Conservation (phyloP, 2,329 filamentous ascomycete genomes). For the Hymenoscyphus occultus region DNA sequence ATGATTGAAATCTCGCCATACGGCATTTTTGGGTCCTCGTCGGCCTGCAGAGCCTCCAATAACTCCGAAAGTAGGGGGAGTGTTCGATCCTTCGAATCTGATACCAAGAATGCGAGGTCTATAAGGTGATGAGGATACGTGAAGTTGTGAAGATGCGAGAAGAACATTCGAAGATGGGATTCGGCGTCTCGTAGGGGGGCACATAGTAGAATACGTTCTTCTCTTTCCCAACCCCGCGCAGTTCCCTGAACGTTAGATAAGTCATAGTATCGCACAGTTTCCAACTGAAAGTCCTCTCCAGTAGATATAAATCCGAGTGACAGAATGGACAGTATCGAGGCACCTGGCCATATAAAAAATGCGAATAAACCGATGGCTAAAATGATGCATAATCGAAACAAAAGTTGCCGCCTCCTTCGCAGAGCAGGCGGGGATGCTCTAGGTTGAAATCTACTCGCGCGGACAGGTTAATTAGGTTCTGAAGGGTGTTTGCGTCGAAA, state of each 20-base stretch:
- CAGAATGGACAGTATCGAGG: conserved; percentile 56
- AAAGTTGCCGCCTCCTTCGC: conserved; percentile 69
- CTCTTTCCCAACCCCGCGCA: conserved; percentile 89
- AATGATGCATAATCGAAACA: conserved; percentile 63
- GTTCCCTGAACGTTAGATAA: conserved; percentile 88
- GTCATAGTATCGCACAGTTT: conserved; percentile 97
- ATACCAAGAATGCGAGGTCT: conserved; percentile 93
- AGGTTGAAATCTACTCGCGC: conserved; percentile 70
- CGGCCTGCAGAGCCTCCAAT: conserved; percentile 74
- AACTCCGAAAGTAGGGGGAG: conserved; percentile 71
- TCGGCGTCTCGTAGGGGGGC: conserved; percentile 92
- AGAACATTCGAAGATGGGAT: conserved; percentile 94
- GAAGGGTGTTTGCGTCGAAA: conserved; percentile 22
- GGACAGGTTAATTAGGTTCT: conserved; percentile 12
- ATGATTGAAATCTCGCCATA: conserved; percentile 98
- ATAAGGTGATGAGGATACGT: conserved; percentile 97
- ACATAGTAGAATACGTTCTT: conserved; percentile 92
- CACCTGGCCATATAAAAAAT: conserved; percentile 72
- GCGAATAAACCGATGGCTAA: conserved; percentile 59
- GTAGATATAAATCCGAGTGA: conserved; percentile 70
- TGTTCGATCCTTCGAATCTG: conserved; percentile 93
- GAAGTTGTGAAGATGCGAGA: conserved; percentile 92
- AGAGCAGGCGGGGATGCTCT: conserved; percentile 69
- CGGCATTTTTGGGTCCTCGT: conserved; percentile 73
- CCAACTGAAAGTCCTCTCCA: conserved; percentile 71